These are phyloP conservation scores for Mucor circinelloides DNA, from an alignment of 371 early-diverging fungal genomes.

Conservation along the genomic window DNA sequence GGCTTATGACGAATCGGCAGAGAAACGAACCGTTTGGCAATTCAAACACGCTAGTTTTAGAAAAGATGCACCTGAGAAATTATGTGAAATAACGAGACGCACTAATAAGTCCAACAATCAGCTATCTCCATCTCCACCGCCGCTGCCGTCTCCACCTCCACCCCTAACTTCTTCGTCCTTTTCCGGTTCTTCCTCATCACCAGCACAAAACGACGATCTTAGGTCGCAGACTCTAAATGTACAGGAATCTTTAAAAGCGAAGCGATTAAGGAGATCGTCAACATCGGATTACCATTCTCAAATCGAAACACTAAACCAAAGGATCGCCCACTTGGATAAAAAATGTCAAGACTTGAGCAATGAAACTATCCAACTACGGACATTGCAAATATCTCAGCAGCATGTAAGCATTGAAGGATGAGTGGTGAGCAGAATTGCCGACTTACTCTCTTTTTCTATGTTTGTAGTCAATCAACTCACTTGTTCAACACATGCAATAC, in stretches of 20 bases:
- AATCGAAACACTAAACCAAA: not conserved
- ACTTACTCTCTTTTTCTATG: not conserved
- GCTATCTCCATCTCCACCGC: not conserved
- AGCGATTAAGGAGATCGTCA: not conserved
- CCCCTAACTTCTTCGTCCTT: not conserved
- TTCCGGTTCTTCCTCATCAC: not conserved
- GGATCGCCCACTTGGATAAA: not conserved
- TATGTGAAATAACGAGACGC: slow-evolving; percentile 64
- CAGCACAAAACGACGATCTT: not conserved
- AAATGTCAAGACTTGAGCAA: not conserved
- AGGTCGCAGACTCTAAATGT: not conserved
- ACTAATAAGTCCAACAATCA: slow-evolving; percentile 19
- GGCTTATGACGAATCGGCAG: slow-evolving; percentile 7
- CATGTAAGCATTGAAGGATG: not conserved
- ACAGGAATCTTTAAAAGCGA: too few species aligned
- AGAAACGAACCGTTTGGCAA: slow-evolving; percentile 58
- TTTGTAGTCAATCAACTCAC: not conserved
- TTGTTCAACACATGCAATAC: not conserved
- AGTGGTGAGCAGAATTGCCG: not conserved
- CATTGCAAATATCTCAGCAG: not conserved
- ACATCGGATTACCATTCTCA: not conserved
- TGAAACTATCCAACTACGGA: not conserved
- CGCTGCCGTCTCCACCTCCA: not conserved
- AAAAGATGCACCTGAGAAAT: slow-evolving; percentile 59
- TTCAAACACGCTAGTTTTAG: slow-evolving; percentile 76